Evolutionary conservation across 495 filamentous ascomycete genomes (phyloP), one percentile per base, ranked within the genome.

Genomic region (Rusavskia elegans): DNA sequence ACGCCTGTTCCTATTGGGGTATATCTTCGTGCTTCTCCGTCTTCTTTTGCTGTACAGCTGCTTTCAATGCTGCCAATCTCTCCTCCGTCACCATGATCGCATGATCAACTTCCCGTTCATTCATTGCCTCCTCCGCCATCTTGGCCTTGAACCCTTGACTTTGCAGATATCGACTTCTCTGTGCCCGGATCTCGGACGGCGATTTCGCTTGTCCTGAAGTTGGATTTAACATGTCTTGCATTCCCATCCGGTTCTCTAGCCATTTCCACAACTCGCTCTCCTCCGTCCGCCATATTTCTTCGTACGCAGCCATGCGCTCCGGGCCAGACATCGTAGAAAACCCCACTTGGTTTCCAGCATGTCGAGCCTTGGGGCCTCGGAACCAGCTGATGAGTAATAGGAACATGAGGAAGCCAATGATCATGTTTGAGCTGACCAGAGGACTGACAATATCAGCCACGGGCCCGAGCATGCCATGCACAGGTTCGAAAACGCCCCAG

Each of bases 221-320:
- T n/a, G 53, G 62, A 36, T 72, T 66, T 10, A 71, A 67, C 53
- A 86, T 66, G n/a, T 78, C 74, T 49, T 87, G 81, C 63, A 89
- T 71, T 5, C 84, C 86, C 1, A 85, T 80, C 13, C 92, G 72
- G 52, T 96, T 85, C 59, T 99, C 92, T 11, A 99, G 70, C 92
- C 92, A 99, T 48, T 84, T 81, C 93, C 93, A 99, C 9, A 98
- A 69, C 51, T 89, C 87, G 57, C 79, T 86, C 62, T 98, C 92
- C 60, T 97, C 92, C 17, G 77, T 69, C 17, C 80, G 75, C 92
- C 92, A 98, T 58, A 95, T 82, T 66, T 95, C 83, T 55, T 97
- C 90, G 63, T 96, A 98, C 6, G 88, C 90, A 23, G 80, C 82
- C 17, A 85, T 62, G 6, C 87, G 76, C 54, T 89, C 80, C 7